Evolutionary conservation across 257 asterid genomes (phyloP), one percentile per base, ranked within the genome.

Genomic region (Solanum corneliomulleri): DNA sequence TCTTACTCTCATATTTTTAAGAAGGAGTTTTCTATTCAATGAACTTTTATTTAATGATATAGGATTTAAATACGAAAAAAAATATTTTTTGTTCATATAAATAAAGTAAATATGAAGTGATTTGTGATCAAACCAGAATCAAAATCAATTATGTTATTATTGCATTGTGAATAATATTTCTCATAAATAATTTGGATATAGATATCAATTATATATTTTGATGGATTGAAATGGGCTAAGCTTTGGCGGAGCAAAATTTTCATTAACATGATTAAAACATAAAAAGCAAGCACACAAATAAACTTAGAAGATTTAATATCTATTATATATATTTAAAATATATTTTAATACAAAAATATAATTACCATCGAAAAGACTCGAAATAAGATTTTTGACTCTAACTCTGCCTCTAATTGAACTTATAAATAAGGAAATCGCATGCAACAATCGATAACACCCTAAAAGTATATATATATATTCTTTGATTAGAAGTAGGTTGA

Each of bases 91-190:
- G 11, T 27, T 27, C 11, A 31, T 66, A 12, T 27, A 12, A 66
- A 66, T 66, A n/a, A 66, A 6, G 20, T 66, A 15, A 66, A 7
- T 66, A 2, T 27, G 0, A 27, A 66, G 21, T 66, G 1, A 66
- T 4, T 6, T 6, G 2, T 5, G 0, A 68, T 27, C 4, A 31
- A 7, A 25, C 2, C 4, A 66, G 0, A 9, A 9, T 6, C 35
- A 66, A 27, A 13, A 64, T 2, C 1, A 13, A 3, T 7, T 0
- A 14, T 31, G n/a, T 31, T 29, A 2, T 0, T 4, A 1, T 4
- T 52, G 1, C 6, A 29, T 37, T 31, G 29, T 29, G 1, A 29
- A 31, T 3, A 60, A 60, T 2, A 60, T 7, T 9, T 60, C 6
- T 60, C 69, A 60, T 23, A 23, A 4, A 60, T 5, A 47, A 58